phyloP scores from a whole-genome alignment of 2,329 filamentous ascomycete genomes.

The Aspergillus caelatus region DNA sequence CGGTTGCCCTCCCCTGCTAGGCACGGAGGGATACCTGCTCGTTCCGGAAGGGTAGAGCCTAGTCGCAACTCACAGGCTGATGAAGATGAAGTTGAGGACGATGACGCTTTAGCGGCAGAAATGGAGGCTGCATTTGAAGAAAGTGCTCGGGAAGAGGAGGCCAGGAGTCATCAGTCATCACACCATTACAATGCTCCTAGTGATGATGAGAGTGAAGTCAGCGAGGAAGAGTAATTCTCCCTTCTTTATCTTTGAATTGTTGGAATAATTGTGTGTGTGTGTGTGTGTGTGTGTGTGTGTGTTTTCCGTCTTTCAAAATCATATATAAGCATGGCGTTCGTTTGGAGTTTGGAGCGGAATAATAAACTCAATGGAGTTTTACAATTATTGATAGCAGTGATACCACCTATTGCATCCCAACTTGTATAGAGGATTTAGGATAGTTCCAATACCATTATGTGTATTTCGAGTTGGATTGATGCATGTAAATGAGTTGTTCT shows the following conservation, averaged over 20 bases:
- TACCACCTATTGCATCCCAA: slow-evolving; percentile 16
- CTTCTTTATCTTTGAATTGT: slow-evolving; percentile 5
- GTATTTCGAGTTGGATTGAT: background rate
- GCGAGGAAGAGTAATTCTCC: slow-evolving; percentile 62
- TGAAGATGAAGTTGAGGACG: slow-evolving; percentile 41
- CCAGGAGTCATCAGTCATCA: slow-evolving; percentile 38
- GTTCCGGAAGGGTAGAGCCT: slow-evolving; percentile 19
- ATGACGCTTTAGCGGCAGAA: slow-evolving; percentile 60
- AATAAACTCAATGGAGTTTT: slow-evolving; percentile 12
- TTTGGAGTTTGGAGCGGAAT: slow-evolving; percentile 16
- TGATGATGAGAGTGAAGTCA: slow-evolving; percentile 66
- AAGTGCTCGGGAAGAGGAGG: slow-evolving; percentile 44
- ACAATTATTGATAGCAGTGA: slow-evolving; percentile 12
- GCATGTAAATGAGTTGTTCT: background rate
- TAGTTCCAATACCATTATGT: slow-evolving; percentile 4
- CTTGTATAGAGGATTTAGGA: background rate
- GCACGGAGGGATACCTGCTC: slow-evolving; percentile 20
- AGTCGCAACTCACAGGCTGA: slow-evolving; percentile 23
- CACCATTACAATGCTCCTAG: slow-evolving; percentile 39
- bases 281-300: slow-evolving; percentile 8
- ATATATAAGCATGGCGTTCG: slow-evolving; percentile 19
- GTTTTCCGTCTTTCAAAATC: background rate
- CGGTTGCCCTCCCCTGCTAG: slow-evolving; percentile 41
- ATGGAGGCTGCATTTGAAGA: slow-evolving; percentile 58
- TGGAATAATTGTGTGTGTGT: background rate